Evolutionary conservation across 2,329 filamentous ascomycete species (phyloP), one percentile per base, ranked within the genome.

Genomic region (Biscogniauxia marginata): DNA sequence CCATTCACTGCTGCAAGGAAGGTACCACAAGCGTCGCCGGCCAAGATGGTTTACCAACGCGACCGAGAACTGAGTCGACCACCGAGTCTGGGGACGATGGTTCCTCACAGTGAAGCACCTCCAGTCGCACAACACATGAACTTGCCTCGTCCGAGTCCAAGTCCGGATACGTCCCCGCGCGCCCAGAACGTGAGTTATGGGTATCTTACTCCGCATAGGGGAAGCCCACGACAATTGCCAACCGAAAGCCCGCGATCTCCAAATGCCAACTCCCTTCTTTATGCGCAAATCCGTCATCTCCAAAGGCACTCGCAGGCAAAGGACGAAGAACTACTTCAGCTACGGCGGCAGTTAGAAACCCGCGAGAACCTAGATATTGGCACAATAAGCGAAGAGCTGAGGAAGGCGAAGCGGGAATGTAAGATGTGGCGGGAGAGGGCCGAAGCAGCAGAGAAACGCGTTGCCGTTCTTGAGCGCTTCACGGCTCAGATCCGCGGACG

Each of bases 371-470:
- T 74, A 45, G 77, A 79, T 46, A 65, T 79, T 16, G 76, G 77
- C 1, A 75, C 73, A 4, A 63, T 84, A 52, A 77, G 75, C 52
- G 77, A 82, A 60, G 74, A 82, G 60, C 64, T 86, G 46, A 69
- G 77, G 19, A 70, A 72, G 19, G 68, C 74, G 3, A 75, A 74
- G 50, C 67, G 71, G 30, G 79, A 82, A 48, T 66, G 73, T 30
- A 64, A 71, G 24, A 75, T 71, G 58, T 88, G 84, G 85, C 79
- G 75, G 59, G 75, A 74, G 25, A 74, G 82, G 25, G 85, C 85
- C 0, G 77, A 84, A 63, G 73, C 75, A 3, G 83, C 84, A 0
- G 84, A 88, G 71, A 75, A 71, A 57, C 75, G 79, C 49, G 66
- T 85, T 18, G 73, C 75, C 3, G 74, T 78, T 21, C 77, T 82